These are phyloP conservation scores for Poa annua DNA, from an alignment of 176 grass and related monocot species.

Conservation along the genomic window DNA sequence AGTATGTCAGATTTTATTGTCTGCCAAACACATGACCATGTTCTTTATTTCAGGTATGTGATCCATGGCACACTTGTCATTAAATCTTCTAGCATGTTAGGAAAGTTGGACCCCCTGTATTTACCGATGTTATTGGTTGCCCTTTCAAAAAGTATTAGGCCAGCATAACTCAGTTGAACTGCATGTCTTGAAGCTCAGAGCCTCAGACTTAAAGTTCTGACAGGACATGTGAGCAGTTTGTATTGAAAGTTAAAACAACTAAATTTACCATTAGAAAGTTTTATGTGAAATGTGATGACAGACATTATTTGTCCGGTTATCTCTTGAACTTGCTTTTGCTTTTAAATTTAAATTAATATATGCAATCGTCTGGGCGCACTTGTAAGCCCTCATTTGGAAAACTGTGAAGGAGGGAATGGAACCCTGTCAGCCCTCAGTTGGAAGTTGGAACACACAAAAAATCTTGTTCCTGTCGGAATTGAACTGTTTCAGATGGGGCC, in stretches of 20 bases:
- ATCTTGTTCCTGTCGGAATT: background rate
- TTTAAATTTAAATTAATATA: background rate
- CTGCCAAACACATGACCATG: constrained; percentile 84
- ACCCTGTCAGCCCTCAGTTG: background rate
- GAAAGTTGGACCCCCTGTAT: constrained; percentile 1
- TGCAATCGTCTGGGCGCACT: background rate
- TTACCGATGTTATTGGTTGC: background rate
- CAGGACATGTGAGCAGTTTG: background rate
- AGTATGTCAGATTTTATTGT: constrained; percentile 90
- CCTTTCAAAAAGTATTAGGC: constrained; percentile 13
- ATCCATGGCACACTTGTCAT: background rate
- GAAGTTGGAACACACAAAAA: background rate
- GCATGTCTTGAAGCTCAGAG: background rate
- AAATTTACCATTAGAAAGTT: constrained; percentile 1
- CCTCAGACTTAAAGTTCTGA: background rate
- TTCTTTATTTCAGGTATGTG: constrained; percentile 97
- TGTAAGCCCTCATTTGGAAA: background rate
- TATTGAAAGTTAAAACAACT: background rate
- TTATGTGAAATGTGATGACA: background rate
- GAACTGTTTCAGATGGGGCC: constrained; percentile 7
- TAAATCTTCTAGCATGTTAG: constrained; percentile 18
- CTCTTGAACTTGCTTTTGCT: background rate
- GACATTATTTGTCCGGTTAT: background rate
- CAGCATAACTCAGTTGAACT: background rate
- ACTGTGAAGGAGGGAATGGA: too few species aligned